Base-by-base conservation (phyloP, 1,139 yeast genomes). In the Scheffersomyces segobiensis region DNA sequence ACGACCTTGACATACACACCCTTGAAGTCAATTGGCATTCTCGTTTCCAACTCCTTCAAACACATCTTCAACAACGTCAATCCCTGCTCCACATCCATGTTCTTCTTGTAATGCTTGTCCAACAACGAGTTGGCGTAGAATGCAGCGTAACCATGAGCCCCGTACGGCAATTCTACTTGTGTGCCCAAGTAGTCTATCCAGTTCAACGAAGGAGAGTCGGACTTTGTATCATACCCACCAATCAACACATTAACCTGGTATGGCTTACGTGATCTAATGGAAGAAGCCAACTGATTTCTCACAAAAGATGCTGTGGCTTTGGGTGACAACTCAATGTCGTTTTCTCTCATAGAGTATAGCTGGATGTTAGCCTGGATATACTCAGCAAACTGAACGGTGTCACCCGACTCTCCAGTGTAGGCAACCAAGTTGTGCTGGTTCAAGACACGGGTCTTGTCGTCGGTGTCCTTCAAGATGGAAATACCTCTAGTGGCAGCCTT, bases 111-210 rank as follows among this genome's bases (percentile, higher is more conserved):
- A 75, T 93, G 97, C 67, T 89, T 93, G 77, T 95, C 99, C 67
- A 96, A 82, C 63, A 95, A 79, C 3, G 99, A 91, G 72, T 92
- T 84, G 52, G 97, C 88, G 74, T 95, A 95, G 75, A 93, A 96
- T 2, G 96, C 97, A 47, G 99, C 97, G 70, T 96, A 95, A 2
- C 99, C 99, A 70, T 93, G 97, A 2, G 97, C 97, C 14, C 97
- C 98, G 71, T 96, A 95, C 21, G 99, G 98, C 60, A 95, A 81
- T 61, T 89, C 92, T 19, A 89, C 97, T 65, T 88, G 87, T 3
- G 99, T 92, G 3, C 99, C 99, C 67, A 96, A 80, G 72, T 95
- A 95, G 72, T 95, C 99, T 65, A 96, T 91, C 89, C 96, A 93
- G 71, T 90, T 88, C 70, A 95, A 83, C 53, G 86, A 80, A 47